A percentile compares a stretch with the other conserved stretches of the same genome.
These are phyloP conservation scores for Daldinia loculata DNA, from an alignment of 495 filamentous ascomycete species.

Conservation along the genomic window DNA sequence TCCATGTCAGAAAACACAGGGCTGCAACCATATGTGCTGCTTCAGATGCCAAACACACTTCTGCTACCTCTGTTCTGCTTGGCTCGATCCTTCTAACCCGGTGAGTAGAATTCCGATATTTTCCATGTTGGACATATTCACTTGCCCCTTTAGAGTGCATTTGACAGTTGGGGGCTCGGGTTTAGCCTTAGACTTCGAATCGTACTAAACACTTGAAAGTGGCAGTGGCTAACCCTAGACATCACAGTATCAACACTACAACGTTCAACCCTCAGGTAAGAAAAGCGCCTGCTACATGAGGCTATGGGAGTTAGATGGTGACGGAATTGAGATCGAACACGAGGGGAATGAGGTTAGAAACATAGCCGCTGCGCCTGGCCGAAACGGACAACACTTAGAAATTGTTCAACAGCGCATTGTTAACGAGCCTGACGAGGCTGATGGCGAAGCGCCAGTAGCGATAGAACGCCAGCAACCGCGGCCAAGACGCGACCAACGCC, in stretches of 20 bases:
- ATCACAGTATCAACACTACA: constrained; percentile 79
- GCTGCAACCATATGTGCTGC: constrained; percentile 99
- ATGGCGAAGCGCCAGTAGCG: constrained; percentile 24
- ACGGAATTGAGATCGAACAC: constrained; percentile 62
- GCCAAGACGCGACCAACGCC: constrained; percentile 30
- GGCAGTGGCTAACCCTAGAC: constrained; percentile 11
- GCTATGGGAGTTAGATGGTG: constrained; percentile 89
- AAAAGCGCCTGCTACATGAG: constrained; percentile 77
- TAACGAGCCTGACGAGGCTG: constrained; percentile 34
- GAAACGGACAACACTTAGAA: constrained; percentile 36
- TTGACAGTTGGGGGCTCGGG: neutral
- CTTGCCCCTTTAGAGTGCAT: neutral
- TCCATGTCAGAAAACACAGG: constrained; percentile 86
- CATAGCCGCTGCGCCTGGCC: constrained; percentile 15
- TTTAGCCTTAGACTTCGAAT: neutral
- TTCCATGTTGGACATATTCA: neutral
- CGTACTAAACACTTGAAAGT: neutral
- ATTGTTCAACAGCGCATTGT: constrained; percentile 25
- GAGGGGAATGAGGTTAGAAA: constrained; percentile 50
- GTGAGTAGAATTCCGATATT: constrained; percentile 23
- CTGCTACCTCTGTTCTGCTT: constrained; percentile 92
- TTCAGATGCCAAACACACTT: constrained; percentile 91
- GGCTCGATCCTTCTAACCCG: constrained; percentile 81
- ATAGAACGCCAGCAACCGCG: constrained; percentile 30
- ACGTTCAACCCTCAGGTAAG: constrained; percentile 58